Conservation (phyloP, 129 eudicot genomes). For the Erigeron canadensis region DNA sequence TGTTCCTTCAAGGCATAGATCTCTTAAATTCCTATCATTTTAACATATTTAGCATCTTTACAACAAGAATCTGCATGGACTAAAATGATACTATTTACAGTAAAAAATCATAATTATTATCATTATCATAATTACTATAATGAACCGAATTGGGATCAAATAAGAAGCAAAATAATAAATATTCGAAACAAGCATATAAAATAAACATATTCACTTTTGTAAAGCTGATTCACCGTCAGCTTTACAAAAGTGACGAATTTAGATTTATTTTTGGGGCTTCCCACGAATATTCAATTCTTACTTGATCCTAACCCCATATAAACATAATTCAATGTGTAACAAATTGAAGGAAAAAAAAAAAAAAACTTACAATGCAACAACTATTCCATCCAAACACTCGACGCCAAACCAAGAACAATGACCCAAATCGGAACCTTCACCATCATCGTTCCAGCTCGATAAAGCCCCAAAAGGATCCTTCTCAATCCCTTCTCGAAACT, state of each 20-base stretch:
- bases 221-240: background rate
- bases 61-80: background rate
- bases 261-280: background rate
- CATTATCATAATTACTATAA: background rate
- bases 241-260: background rate
- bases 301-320: background rate
- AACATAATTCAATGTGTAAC: slow-evolving; percentile 1
- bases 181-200: background rate
- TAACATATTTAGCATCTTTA: background rate
- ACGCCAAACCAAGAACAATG: slow-evolving; percentile 75
- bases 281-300: background rate
- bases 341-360: background rate
- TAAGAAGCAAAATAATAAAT: background rate
- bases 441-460: slow-evolving; percentile 44
- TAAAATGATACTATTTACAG: background rate
- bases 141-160: background rate
- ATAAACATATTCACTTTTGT: background rate
- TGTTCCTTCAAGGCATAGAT: slow-evolving; percentile 68
- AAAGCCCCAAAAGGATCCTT: slow-evolving; percentile 61
- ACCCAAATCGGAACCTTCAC: slow-evolving; percentile 28
- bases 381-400: slow-evolving; percentile 56
- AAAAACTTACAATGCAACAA: slow-evolving; percentile 51
- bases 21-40: slow-evolving; percentile 50
- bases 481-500: slow-evolving; percentile 51
- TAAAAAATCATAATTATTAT: background rate